Evolutionary conservation across 805 yeast species (phyloP).

Genomic region (Sugiyamaella lignohabitans): DNA sequence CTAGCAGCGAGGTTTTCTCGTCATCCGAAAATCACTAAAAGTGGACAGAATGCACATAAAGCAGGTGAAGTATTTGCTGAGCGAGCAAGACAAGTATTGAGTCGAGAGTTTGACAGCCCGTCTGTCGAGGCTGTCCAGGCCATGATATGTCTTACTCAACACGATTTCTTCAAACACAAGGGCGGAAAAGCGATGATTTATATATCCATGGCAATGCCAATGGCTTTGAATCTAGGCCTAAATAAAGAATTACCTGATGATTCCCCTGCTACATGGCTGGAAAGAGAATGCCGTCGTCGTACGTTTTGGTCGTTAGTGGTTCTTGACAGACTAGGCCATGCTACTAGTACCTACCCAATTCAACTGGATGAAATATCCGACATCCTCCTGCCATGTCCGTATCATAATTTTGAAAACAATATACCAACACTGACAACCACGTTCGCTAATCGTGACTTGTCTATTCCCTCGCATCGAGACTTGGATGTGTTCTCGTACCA

Average conservation of each 20-base stretch:
- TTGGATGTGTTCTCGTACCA: constrained; percentile 15
- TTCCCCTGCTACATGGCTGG: constrained; percentile 25
- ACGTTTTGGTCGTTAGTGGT: constrained; percentile 34
- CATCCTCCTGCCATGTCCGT: constrained; percentile 28
- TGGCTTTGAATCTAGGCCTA: constrained; percentile 30
- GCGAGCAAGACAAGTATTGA: constrained; percentile 17
- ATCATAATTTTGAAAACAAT: constrained; percentile 22
- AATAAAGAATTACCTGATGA: constrained; percentile 22
- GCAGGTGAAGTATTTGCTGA: constrained; percentile 19
- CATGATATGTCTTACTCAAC: constrained; percentile 28
- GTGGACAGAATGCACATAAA: constrained; percentile 6
- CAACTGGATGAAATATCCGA: constrained; percentile 25
- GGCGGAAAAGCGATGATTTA: constrained; percentile 34
- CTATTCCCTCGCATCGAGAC: neutral
- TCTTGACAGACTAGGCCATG: constrained; percentile 32
- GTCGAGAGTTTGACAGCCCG: constrained; percentile 24
- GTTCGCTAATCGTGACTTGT: constrained; percentile 12
- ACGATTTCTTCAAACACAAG: constrained; percentile 30
- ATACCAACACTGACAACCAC: constrained; percentile 10
- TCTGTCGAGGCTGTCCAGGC: constrained; percentile 33
- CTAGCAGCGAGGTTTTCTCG: constrained; percentile 32
- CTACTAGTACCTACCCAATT: constrained; percentile 28
- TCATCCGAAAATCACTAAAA: constrained; percentile 26
- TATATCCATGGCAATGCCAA: constrained; percentile 31
- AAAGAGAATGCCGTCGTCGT: constrained; percentile 30